Evolutionary conservation across 1,284 basidiomycete genomes (phyloP).

Genomic region (Leccinum pachyderme): DNA sequence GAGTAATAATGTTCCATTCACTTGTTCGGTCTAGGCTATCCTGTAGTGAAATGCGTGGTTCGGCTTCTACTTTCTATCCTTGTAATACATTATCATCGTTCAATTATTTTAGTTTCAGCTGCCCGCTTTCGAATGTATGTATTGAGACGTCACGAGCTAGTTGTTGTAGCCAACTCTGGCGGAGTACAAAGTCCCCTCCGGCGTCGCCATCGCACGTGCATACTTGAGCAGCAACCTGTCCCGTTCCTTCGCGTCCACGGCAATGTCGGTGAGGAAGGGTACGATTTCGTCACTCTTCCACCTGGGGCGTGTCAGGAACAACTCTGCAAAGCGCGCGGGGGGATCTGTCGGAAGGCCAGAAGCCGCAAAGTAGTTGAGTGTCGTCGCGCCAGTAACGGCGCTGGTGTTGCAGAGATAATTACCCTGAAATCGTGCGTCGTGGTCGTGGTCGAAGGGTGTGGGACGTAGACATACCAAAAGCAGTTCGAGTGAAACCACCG

Average conservation of each 20-base stretch:
- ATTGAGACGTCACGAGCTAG: slow-evolving; percentile 1
- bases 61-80: not conserved
- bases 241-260: slow-evolving; percentile 77
- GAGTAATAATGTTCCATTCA: slow-evolving; percentile 2
- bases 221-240: slow-evolving; percentile 87
- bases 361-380: slow-evolving; percentile 70
- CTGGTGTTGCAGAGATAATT: slow-evolving; percentile 56
- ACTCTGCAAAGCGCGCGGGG: slow-evolving; percentile 74
- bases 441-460: not conserved
- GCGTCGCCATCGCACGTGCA: slow-evolving; percentile 72
- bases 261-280: slow-evolving; percentile 80
- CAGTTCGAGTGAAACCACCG: slow-evolving; percentile 53
- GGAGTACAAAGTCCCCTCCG: slow-evolving; percentile 69
- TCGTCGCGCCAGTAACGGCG: slow-evolving; percentile 25
- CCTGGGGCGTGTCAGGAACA: slow-evolving; percentile 74
- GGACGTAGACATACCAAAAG: slow-evolving; percentile 58
- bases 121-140: not conserved
- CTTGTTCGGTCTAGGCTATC: not conserved
- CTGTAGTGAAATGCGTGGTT: not conserved
- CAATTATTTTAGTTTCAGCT: not conserved
- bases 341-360: slow-evolving; percentile 72
- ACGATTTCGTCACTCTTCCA: slow-evolving; percentile 81
- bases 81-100: not conserved
- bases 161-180: slow-evolving; percentile 54
- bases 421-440: slow-evolving; percentile 46